These are phyloP conservation scores for Anisodus acutangulus DNA, from an alignment of 257 asterid species.

Conservation along the genomic window DNA sequence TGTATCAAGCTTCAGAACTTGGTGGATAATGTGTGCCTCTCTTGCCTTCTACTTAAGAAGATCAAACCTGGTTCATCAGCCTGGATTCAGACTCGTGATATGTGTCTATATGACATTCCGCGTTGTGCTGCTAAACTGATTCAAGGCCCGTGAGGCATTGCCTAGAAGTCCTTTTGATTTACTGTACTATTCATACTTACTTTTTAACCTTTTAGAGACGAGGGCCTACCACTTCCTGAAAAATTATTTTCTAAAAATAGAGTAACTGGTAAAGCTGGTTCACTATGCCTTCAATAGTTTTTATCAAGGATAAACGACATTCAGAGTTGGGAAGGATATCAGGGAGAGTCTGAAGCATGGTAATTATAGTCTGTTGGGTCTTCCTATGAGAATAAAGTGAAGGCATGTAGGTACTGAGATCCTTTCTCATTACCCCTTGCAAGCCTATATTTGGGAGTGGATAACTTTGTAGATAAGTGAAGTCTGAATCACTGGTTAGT, in stretches of 20 bases:
- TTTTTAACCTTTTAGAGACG: neutral
- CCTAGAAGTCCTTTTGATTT: neutral
- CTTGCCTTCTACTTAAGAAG: neutral
- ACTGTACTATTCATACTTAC: neutral
- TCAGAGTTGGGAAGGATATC: neutral
- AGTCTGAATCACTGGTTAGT: neutral
- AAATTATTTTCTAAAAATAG: neutral
- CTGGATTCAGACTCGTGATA: neutral
- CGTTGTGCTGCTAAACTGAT: neutral
- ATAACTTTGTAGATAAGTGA: neutral
- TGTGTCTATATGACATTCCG: neutral
- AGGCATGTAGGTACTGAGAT: neutral
- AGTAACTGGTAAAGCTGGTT: neutral
- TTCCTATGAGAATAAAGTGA: neutral
- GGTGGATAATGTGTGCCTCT: neutral
- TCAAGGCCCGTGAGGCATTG: neutral
- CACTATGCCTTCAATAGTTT: neutral
- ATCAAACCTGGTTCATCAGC: slow-evolving; percentile 1
- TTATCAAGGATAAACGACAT: neutral
- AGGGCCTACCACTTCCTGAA: neutral
- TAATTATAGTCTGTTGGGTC: neutral
- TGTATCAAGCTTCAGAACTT: neutral
- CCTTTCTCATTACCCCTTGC: neutral
- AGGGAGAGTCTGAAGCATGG: neutral
- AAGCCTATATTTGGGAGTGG: slow-evolving; percentile 20